A percentile compares a stretch with the other conserved stretches of the same genome.
phyloP scores from a whole-genome alignment of 805 yeast species.

The Sugiyamaella qingdaonensis region DNA sequence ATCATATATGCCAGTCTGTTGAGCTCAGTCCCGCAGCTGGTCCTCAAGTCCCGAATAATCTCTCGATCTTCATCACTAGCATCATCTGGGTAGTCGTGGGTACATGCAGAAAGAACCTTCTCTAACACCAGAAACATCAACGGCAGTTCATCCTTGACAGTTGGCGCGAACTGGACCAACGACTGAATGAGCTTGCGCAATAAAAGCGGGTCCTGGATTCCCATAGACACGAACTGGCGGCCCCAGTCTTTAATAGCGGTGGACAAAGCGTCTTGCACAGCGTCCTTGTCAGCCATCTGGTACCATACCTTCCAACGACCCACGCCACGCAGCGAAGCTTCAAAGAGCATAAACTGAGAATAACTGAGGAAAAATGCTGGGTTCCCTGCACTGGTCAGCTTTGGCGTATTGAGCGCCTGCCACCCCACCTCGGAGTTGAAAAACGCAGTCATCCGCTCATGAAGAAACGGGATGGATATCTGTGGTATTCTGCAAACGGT shows the following conservation, averaged over 20 bases:
- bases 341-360: slow-evolving; percentile 80
- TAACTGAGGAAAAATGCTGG: slow-evolving; percentile 67
- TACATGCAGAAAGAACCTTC: slow-evolving; percentile 77
- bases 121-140: slow-evolving; percentile 82
- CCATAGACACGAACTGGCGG: slow-evolving; percentile 57
- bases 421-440: slow-evolving; percentile 65
- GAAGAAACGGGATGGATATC: slow-evolving; percentile 78
- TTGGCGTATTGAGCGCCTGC: slow-evolving; percentile 52
- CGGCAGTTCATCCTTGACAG: slow-evolving; percentile 62
- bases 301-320: slow-evolving; percentile 97
- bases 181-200: slow-evolving; percentile 86
- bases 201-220: slow-evolving; percentile 73
- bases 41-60: slow-evolving; percentile 77
- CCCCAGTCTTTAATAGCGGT: slow-evolving; percentile 62
- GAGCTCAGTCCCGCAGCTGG: slow-evolving; percentile 90
- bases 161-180: slow-evolving; percentile 88
- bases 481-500: slow-evolving; percentile 82
- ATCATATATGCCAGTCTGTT: slow-evolving; percentile 90
- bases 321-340: slow-evolving; percentile 86
- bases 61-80: slow-evolving; percentile 62
- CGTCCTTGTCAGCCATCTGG: slow-evolving; percentile 51
- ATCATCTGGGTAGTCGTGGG: slow-evolving; percentile 68
- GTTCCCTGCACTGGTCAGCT: slow-evolving; percentile 53
- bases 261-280: slow-evolving; percentile 50
- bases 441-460: slow-evolving; percentile 62